Conservation (phyloP, 164 flowering plant species). For the Euptelea pleiosperma region DNA sequence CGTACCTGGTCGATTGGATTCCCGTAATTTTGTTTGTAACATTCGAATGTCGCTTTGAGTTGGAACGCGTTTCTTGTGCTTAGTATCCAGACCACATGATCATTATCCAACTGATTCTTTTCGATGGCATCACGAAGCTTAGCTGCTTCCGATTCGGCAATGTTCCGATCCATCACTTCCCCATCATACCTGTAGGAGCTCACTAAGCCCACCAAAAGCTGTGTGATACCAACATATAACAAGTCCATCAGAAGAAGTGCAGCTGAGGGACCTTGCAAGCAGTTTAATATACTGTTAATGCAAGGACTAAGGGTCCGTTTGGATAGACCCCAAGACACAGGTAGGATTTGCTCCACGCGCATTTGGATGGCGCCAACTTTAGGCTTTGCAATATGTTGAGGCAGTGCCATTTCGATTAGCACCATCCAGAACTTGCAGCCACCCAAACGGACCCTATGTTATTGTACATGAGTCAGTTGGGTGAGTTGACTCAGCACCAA, state of each 20-base stretch:
- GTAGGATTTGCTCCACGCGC: too few species aligned
- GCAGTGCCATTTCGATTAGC: too few species aligned
- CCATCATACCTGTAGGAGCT: conserved; percentile 67
- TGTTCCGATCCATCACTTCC: conserved; percentile 39
- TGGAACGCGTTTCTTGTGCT: conserved; percentile 60
- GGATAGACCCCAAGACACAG: too few species aligned
- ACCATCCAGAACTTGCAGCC: too few species aligned
- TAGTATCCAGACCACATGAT: conserved; percentile 49
- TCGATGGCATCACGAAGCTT: conserved; percentile 46
- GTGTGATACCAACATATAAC: conserved; percentile 16
- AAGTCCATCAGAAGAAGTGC: background rate
- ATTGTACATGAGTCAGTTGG: too few species aligned
- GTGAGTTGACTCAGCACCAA: too few species aligned
- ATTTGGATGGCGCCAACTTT: too few species aligned
- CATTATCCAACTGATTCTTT: conserved; percentile 44
- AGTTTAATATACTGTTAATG: too few species aligned
- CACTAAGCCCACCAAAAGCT: conserved; percentile 63
- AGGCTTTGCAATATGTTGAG: too few species aligned
- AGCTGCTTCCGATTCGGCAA: conserved; percentile 51
- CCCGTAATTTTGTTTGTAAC: conserved; percentile 46
- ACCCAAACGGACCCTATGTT: too few species aligned
- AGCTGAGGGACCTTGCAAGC: too few species aligned
- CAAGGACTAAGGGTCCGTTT: too few species aligned
- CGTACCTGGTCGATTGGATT: conserved; percentile 57
- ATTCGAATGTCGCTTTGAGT: conserved; percentile 58